Evolutionary conservation across 2,329 filamentous ascomycete genomes (phyloP).

Genomic region (Fusarium goolgardi): DNA sequence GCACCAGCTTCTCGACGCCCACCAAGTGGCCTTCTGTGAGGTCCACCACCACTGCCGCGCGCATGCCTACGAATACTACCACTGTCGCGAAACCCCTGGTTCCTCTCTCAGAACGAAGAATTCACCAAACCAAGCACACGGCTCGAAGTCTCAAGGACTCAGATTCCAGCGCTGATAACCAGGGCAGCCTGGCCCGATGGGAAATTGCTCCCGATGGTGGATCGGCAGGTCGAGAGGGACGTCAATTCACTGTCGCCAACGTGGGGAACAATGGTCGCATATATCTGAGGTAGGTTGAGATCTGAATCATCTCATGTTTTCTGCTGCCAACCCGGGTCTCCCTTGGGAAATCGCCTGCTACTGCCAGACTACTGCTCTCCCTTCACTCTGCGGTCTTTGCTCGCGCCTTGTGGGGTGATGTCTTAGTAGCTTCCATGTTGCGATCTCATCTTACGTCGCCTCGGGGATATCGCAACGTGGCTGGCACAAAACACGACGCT

Average conservation of each 20-base stretch:
- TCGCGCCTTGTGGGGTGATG: conserved; percentile 32
- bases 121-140: conserved; percentile 55
- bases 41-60: conserved; percentile 35
- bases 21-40: conserved; percentile 42
- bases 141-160: conserved; percentile 60
- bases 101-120: conserved; percentile 60
- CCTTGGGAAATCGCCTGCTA: conserved; percentile 33
- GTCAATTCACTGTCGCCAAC: conserved; percentile 83
- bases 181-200: conserved; percentile 53
- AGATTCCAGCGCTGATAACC: conserved; percentile 58
- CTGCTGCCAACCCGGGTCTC: conserved; percentile 21
- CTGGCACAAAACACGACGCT: conserved; percentile 26
- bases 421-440: conserved; percentile 21
- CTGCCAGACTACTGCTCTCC: conserved; percentile 33
- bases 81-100: conserved; percentile 54
- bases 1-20: conserved; percentile 27
- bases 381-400: conserved; percentile 28
- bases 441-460: conserved; percentile 25
- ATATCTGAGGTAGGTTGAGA: conserved; percentile 74
- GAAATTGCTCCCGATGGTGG: conserved; percentile 70
- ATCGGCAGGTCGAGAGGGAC: conserved; percentile 71
- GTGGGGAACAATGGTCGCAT: conserved; percentile 86
- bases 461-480: conserved; percentile 27
- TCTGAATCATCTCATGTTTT: conserved; percentile 14
- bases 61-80: conserved; percentile 38